Conservation (phyloP, 164 flowering plant species). For the Chimonanthus salicifolius region DNA sequence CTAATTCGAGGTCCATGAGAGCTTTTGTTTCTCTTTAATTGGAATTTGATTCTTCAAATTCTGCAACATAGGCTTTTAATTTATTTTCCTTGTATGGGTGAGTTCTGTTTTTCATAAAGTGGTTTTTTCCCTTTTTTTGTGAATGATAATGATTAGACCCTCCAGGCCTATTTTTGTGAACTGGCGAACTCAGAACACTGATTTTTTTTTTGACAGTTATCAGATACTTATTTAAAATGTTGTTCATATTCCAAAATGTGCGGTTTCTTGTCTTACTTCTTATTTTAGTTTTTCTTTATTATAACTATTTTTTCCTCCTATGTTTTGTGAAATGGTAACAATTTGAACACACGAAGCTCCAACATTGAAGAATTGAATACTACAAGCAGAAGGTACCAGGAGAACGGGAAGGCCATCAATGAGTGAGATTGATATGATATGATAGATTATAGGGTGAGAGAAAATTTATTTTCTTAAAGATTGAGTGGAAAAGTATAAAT, state of each 20-base stretch:
- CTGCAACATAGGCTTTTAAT: background rate
- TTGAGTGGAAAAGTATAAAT: background rate
- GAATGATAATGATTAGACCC: background rate
- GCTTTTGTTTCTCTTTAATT: too few species aligned
- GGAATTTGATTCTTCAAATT: too few species aligned
- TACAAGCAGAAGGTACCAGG: too few species aligned
- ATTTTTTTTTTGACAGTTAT: too few species aligned
- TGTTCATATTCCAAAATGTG: background rate
- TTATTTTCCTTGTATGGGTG: background rate
- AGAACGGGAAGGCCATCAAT: too few species aligned
- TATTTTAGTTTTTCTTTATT: background rate
- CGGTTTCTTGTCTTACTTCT: background rate
- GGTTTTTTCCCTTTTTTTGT: background rate
- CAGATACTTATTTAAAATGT: background rate
- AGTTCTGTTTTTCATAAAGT: background rate
- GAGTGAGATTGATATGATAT: background rate
- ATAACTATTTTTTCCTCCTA: too few species aligned
- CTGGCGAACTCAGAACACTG: background rate
- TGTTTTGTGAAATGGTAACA: background rate
- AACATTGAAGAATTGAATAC: background rate
- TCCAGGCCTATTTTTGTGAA: background rate
- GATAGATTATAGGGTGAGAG: background rate
- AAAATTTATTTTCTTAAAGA: background rate
- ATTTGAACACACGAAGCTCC: background rate
- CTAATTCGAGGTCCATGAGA: too few species aligned